Conservation (phyloP, 2,329 filamentous ascomycete genomes). For the Verticillium zaregamsianum region DNA sequence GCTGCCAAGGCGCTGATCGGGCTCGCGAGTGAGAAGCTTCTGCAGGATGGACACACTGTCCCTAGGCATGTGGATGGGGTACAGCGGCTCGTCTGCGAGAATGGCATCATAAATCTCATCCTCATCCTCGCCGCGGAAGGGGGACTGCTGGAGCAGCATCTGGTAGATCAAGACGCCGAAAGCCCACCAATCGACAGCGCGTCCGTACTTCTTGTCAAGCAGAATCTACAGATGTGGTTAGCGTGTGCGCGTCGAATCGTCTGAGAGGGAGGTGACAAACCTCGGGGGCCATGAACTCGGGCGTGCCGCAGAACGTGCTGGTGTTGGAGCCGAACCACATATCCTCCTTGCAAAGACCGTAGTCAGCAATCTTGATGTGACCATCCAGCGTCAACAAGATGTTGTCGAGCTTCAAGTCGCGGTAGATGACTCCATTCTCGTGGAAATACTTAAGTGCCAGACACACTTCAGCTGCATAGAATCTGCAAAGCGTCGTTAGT, state of each 20-base stretch:
- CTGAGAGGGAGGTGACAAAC: constrained; percentile 41
- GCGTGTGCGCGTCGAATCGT: constrained; percentile 10
- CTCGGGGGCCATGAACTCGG: constrained; percentile 98
- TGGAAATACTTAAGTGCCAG: constrained; percentile 98
- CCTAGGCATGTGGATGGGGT: constrained; percentile 97
- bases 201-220: constrained; percentile 95
- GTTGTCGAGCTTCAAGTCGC: constrained; percentile 89
- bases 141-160: constrained; percentile 98
- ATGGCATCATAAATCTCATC: constrained; percentile 99
- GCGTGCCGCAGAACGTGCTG: constrained; percentile 98
- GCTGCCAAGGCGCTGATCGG: constrained; percentile 85
- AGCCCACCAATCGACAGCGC: constrained; percentile 98
- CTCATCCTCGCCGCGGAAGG: constrained; percentile 97
- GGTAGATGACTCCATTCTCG: constrained; percentile 98
- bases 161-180: constrained; percentile 99
- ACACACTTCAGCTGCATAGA: constrained; percentile 97
- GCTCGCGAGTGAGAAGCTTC: constrained; percentile 93
- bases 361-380: constrained; percentile 98
- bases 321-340: constrained; percentile 99
- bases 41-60: constrained; percentile 97
- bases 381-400: constrained; percentile 93
- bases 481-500: constrained; percentile 46
- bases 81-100: constrained; percentile 92
- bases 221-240: constrained; percentile 63
- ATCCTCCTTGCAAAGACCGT: constrained; percentile 97